A percentile compares a stretch with the other conserved stretches of the same genome.
Evolutionary conservation across 2,329 filamentous ascomycete species (phyloP).

Genomic region (Gnomoniopsis smithogilvyi): DNA sequence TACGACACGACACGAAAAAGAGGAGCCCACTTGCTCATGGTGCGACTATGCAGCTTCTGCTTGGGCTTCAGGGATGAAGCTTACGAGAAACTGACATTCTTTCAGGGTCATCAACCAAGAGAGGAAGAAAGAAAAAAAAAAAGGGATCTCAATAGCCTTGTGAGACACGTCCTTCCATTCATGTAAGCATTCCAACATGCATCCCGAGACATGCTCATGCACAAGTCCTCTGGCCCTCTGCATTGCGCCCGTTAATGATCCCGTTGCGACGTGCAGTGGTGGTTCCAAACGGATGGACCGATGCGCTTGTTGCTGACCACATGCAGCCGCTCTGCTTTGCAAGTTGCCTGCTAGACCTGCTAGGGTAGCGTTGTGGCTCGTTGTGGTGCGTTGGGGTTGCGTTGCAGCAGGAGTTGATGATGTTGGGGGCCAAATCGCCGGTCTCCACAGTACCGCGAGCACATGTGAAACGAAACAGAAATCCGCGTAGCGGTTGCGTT

Average conservation of each 20-base stretch:
- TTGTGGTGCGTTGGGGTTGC: no score
- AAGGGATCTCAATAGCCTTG: no score
- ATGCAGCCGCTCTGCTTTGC: background rate
- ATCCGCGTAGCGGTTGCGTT: no score
- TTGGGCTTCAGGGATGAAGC: background rate
- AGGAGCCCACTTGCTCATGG: background rate
- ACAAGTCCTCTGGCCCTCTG: background rate
- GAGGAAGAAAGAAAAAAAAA: no score
- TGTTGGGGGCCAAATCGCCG: background rate
- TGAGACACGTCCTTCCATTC: background rate
- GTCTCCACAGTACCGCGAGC: background rate
- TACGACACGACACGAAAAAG: background rate
- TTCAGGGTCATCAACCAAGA: no score
- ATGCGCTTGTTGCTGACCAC: slow-evolving; percentile 10
- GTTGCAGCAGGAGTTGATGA: background rate
- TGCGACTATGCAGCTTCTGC: background rate
- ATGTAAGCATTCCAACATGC: background rate
- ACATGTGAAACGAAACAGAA: background rate
- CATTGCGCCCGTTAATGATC: background rate
- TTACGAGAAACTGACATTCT: background rate
- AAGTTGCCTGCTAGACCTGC: background rate
- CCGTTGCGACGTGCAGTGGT: background rate
- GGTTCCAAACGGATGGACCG: background rate
- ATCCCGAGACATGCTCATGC: background rate
- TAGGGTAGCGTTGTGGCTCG: background rate